Conservation (phyloP, 768 basidiomycete species). For the Cystofilobasidium bisporidii region DNA sequence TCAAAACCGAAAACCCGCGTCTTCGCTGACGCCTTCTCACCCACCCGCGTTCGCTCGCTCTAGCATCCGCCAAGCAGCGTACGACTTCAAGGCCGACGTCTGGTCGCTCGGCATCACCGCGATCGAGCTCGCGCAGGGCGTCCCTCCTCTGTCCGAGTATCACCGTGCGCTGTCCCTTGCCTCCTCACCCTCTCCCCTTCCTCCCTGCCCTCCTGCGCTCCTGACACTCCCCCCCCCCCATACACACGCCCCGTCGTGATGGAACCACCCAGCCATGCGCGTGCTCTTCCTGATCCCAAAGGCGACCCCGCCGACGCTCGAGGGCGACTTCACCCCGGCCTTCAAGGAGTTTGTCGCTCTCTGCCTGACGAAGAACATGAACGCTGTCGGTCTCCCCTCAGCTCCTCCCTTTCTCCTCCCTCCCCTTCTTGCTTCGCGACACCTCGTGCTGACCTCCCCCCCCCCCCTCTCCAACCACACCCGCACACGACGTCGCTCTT, state of each 20-base stretch:
- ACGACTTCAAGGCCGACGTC: conserved; percentile 91
- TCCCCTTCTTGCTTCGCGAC: neutral
- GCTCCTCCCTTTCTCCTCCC: neutral
- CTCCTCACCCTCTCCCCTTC: neutral
- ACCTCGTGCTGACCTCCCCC: neutral
- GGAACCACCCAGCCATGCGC: conserved; percentile 75
- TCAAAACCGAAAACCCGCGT: no score
- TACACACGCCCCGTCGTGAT: no score
- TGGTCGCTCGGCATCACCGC: conserved; percentile 98
- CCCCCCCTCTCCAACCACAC: no score
- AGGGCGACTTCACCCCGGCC: conserved; percentile 67
- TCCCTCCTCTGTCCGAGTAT: conserved; percentile 91
- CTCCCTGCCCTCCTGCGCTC: neutral
- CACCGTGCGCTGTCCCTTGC: conserved; percentile 52
- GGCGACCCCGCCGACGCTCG: conserved; percentile 81
- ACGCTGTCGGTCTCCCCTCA: neutral
- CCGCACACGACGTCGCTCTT: no score
- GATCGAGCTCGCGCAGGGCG: conserved; percentile 95
- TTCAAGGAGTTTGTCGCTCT: conserved; percentile 89
- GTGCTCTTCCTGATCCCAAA: conserved; percentile 97
- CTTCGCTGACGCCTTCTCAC: no score
- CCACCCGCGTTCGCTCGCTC: no score
- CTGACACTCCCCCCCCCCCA: neutral
- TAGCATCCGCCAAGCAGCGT: conserved; percentile 84
- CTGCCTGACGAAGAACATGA: conserved; percentile 78